These are phyloP conservation scores for Aspergillus nomiae DNA, from an alignment of 2,329 filamentous ascomycete species.

Conservation along the genomic window DNA sequence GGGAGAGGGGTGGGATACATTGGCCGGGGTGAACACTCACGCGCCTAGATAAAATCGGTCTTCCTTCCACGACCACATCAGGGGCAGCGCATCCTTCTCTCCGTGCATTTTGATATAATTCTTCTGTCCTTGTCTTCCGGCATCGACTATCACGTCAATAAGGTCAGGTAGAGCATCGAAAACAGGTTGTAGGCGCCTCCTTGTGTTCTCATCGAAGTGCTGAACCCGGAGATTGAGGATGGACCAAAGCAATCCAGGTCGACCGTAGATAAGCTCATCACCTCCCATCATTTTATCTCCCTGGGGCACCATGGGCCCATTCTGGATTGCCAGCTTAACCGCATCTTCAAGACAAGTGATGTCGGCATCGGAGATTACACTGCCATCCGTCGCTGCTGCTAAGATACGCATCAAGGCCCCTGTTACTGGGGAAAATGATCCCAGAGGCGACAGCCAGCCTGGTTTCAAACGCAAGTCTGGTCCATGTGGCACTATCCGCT, in stretches of 20 bases:
- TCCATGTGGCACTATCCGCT: slow-evolving; percentile 28
- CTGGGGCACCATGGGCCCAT: slow-evolving; percentile 29
- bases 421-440: slow-evolving; percentile 32
- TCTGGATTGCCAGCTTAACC: slow-evolving; percentile 30
- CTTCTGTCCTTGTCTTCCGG: slow-evolving; percentile 35
- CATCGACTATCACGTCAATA: slow-evolving; percentile 35
- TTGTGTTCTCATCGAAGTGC: slow-evolving; percentile 23
- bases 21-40: slow-evolving; percentile 27
- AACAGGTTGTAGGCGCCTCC: slow-evolving; percentile 23
- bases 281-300: slow-evolving; percentile 32
- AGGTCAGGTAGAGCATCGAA: slow-evolving; percentile 33
- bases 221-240: slow-evolving; percentile 37
- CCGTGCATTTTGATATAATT: slow-evolving; percentile 34
- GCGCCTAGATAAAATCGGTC: slow-evolving; percentile 39
- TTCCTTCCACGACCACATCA: slow-evolving; percentile 46
- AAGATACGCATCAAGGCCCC: slow-evolving; percentile 26
- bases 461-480: slow-evolving; percentile 28
- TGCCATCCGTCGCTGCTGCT: slow-evolving; percentile 12
- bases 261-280: slow-evolving; percentile 44
- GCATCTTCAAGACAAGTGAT: slow-evolving; percentile 31
- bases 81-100: slow-evolving; percentile 32
- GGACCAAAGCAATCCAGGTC: slow-evolving; percentile 40
- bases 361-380: slow-evolving; percentile 29
- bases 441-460: slow-evolving; percentile 37
- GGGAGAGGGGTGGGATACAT: neutral